A percentile compares a stretch with the other conserved stretches of the same genome.
Evolutionary conservation across 2,329 filamentous ascomycete species (phyloP).

Genomic region (Xylariaceae sp.): DNA sequence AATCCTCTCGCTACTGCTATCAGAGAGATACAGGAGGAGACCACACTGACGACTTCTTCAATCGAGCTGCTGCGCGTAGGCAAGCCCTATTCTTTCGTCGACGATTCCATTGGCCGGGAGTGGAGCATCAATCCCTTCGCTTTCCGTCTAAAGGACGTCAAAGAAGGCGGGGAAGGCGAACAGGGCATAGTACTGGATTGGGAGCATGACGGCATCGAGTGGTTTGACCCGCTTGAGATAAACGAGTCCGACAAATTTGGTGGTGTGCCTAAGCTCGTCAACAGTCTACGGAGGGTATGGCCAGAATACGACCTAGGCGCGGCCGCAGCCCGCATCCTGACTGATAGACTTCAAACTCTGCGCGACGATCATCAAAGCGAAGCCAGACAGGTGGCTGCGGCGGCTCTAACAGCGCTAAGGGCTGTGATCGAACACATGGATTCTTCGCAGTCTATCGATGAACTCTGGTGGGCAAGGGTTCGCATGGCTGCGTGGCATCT

Average conservation of each 20-base stretch:
- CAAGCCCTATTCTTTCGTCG: constrained; percentile 54
- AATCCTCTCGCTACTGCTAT: constrained; percentile 53
- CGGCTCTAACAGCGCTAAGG: constrained; percentile 46
- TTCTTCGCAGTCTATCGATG: constrained; percentile 15
- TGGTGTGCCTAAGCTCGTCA: constrained; percentile 53
- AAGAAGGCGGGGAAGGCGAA: constrained; percentile 34
- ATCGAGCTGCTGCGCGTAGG: constrained; percentile 52
- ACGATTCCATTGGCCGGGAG: constrained; percentile 47
- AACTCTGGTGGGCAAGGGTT: constrained; percentile 52
- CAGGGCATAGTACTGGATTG: constrained; percentile 51
- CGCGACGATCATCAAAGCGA: constrained; percentile 55
- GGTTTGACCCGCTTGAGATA: constrained; percentile 50
- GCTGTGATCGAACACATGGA: constrained; percentile 37
- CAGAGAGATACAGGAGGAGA: constrained; percentile 61
- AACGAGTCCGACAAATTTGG: constrained; percentile 40
- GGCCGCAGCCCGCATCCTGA: constrained; percentile 40
- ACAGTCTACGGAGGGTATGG: constrained; percentile 57
- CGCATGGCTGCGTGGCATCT: constrained; percentile 59
- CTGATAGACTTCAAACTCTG: constrained; percentile 43
- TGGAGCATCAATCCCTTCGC: constrained; percentile 63
- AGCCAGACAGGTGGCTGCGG: constrained; percentile 52
- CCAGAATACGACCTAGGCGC: constrained; percentile 49
- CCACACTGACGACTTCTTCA: constrained; percentile 42
- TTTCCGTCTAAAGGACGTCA: constrained; percentile 43
- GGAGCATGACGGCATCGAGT: constrained; percentile 57